A percentile compares a stretch with the other conserved stretches of the same genome.
Conservation (phyloP, 1,284 basidiomycete genomes). For the Prillingera fragicola region DNA sequence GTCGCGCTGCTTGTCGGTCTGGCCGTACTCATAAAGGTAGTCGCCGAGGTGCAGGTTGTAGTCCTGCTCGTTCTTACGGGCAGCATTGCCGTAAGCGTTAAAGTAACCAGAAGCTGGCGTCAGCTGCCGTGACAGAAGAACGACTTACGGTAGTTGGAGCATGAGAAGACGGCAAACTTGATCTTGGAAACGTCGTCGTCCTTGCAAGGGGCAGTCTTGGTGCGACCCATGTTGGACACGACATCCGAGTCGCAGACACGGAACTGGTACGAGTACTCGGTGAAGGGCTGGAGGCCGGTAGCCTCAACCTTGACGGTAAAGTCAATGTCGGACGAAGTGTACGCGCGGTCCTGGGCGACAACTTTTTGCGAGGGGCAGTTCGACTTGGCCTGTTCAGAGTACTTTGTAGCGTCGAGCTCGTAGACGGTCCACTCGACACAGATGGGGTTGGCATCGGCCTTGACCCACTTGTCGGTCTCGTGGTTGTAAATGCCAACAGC, state of each 20-base stretch:
- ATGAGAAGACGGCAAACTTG: conserved; percentile 24
- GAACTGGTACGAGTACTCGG: conserved; percentile 23
- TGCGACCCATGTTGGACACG: conserved; percentile 13
- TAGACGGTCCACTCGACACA: conserved; percentile 65
- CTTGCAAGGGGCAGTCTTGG: conserved; percentile 15
- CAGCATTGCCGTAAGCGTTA: conserved; percentile 61
- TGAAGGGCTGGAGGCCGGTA: conserved; percentile 16
- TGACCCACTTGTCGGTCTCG: conserved; percentile 51
- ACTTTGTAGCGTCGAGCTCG: conserved; percentile 29
- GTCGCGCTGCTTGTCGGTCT: conserved; percentile 29
- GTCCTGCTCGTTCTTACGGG: conserved; percentile 57
- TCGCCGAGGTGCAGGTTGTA: conserved; percentile 60
- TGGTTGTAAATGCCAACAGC: conserved; percentile 46
- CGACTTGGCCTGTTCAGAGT: conserved; percentile 9
- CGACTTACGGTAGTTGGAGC: conserved; percentile 20
- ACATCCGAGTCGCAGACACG: conserved; percentile 20
- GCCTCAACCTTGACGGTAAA: conserved; percentile 24
- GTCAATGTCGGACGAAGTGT: conserved; percentile 17
- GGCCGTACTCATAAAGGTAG: conserved; percentile 49
- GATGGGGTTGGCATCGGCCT: conserved; percentile 57
- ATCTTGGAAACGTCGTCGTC: conserved; percentile 14
- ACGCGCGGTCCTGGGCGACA: conserved; percentile 10
- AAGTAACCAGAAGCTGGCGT: conserved; percentile 53
- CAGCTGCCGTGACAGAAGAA: background rate
- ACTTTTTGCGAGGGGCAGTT: background rate